phyloP scores from a whole-genome alignment of 1,284 basidiomycete genomes.

The Austroboletus novae-zelandiae region DNA sequence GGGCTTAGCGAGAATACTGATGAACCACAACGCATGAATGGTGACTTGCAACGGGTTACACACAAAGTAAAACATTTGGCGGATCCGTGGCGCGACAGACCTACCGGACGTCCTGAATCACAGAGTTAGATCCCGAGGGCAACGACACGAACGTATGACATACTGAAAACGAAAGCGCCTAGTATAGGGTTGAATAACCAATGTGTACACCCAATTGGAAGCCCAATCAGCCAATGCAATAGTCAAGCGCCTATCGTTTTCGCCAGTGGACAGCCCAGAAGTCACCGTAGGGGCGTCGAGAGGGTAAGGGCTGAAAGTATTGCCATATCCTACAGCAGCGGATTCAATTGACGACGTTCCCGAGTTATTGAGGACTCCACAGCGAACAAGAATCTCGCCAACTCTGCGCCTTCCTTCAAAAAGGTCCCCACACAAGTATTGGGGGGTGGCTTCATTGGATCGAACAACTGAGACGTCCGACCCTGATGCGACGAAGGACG shows the following conservation, averaged over 20 bases:
- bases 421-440: conserved; percentile 5
- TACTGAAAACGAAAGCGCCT: conserved; percentile 25
- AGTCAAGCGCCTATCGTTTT: conserved; percentile 8
- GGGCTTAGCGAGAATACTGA: conserved; percentile 32
- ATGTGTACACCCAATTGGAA: conserved; percentile 26
- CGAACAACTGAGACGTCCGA: background rate
- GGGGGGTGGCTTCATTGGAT: background rate
- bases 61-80: conserved; percentile 16
- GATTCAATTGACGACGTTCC: conserved; percentile 2
- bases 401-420: conserved; percentile 20
- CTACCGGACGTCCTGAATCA: conserved; percentile 11
- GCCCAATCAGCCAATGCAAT: conserved; percentile 27
- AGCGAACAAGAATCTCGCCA: conserved; percentile 26
- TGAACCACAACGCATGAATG: conserved; percentile 50
- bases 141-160: conserved; percentile 4
- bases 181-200: conserved; percentile 26
- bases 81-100: conserved; percentile 20
- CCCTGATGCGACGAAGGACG: conserved; percentile 1
- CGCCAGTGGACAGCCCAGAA: background rate
- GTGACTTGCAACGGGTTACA: conserved; percentile 33
- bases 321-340: background rate
- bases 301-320: background rate
- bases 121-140: conserved; percentile 2
- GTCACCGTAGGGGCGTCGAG: background rate
- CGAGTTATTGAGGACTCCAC: conserved; percentile 16